Evolutionary conservation across 371 early-diverging fungal species (phyloP).

Genomic region (Amoeboaphelidium occidentale): DNA sequence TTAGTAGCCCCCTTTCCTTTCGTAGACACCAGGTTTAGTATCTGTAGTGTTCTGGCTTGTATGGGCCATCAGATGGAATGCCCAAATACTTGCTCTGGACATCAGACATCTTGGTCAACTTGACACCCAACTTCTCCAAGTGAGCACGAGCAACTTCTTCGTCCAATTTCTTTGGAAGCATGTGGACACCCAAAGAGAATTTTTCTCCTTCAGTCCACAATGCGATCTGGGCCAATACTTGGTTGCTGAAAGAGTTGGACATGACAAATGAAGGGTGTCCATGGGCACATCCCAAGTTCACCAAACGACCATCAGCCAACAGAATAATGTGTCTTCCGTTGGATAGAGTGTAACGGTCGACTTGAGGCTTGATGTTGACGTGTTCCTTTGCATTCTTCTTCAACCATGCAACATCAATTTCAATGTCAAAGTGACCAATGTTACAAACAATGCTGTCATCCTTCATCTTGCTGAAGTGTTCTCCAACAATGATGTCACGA

Average conservation of each 20-base stretch:
- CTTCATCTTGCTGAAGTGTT: constrained; percentile 78
- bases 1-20: no score
- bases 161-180: constrained; percentile 95
- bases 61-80: constrained; percentile 67
- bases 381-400: constrained; percentile 68
- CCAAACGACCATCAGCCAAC: constrained; percentile 90
- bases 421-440: constrained; percentile 98
- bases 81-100: constrained; percentile 71
- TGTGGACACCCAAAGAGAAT: constrained; percentile 88
- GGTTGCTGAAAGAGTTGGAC: constrained; percentile 98
- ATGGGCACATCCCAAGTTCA: constrained; percentile 97
- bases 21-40: no score
- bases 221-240: constrained; percentile 93
- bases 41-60: constrained; percentile 70
- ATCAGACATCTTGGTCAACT: constrained; percentile 42
- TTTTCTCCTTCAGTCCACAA: constrained; percentile 74
- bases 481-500: constrained; percentile 88
- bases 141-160: constrained; percentile 96
- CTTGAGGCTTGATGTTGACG: constrained; percentile 95
- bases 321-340: constrained; percentile 84
- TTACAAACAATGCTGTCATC: constrained; percentile 92
- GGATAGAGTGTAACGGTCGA: constrained; percentile 85
- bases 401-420: constrained; percentile 97
- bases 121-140: constrained; percentile 82
- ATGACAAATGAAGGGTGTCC: constrained; percentile 97